phyloP scores from a whole-genome alignment of 306 rosid species.

The Neltuma alba region DNA sequence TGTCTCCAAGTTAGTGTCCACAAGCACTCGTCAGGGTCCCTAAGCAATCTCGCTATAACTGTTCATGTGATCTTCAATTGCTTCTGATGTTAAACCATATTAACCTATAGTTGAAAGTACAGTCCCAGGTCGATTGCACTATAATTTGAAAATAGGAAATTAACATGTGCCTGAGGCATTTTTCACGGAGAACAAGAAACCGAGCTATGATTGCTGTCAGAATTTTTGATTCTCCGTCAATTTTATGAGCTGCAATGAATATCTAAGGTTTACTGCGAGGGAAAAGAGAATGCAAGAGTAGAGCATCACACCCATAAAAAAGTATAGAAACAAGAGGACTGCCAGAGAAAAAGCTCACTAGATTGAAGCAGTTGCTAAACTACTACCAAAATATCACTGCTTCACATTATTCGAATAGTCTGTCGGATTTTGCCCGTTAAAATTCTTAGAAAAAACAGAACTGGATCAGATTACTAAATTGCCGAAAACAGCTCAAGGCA shows the following conservation, averaged over 20 bases:
- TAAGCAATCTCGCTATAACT: neutral
- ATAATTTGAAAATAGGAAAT: neutral
- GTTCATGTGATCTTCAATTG: neutral
- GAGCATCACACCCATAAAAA: neutral
- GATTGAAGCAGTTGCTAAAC: neutral
- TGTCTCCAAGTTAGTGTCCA: slow-evolving; percentile 2
- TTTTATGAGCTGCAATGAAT: neutral
- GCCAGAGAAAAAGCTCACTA: neutral
- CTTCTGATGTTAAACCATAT: neutral
- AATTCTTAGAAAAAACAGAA: neutral
- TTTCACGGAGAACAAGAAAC: neutral
- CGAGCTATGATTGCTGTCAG: neutral
- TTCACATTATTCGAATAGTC: neutral
- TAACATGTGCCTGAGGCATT: neutral
- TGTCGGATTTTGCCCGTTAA: neutral
- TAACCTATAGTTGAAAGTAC: neutral
- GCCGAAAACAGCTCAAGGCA: slow-evolving; percentile 4
- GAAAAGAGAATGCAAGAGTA: slow-evolving; percentile 15
- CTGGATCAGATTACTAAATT: neutral
- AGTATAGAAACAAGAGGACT: neutral
- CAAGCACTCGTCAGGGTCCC: neutral
- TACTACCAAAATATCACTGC: neutral
- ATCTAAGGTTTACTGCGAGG: neutral
- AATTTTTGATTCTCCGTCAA: neutral
- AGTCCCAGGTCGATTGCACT: neutral